Evolutionary conservation across 2,329 filamentous ascomycete species (phyloP).

Genomic region (Sarocladiaceae sp.): DNA sequence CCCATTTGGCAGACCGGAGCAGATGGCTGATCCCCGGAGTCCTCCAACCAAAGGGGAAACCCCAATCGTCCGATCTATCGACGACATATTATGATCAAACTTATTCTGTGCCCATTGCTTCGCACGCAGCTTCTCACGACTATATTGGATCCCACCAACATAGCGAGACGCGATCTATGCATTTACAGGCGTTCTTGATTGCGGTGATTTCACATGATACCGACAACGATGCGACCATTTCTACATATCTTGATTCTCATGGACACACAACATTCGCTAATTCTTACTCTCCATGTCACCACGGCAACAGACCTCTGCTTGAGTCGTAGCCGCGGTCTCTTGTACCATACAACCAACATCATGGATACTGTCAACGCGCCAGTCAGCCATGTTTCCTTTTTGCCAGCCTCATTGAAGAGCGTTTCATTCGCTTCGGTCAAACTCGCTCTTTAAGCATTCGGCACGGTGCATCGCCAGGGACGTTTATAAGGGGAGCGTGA

Average conservation of each 20-base stretch:
- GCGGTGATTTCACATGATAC: background rate
- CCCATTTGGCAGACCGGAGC: constrained; percentile 46
- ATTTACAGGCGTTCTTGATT: constrained; percentile 13
- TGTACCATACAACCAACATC: background rate
- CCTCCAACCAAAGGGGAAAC: constrained; percentile 70
- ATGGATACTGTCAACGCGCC: background rate
- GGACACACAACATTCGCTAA: background rate
- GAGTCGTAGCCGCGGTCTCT: background rate
- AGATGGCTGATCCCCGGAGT: constrained; percentile 64
- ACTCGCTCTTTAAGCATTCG: background rate
- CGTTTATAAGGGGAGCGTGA: too few relatives aligned
- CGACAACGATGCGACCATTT: background rate
- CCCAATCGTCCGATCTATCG: constrained; percentile 73
- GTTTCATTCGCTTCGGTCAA: constrained; percentile 1
- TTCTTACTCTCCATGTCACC: background rate
- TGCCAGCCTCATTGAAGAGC: constrained; percentile 1
- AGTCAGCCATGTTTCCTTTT: background rate
- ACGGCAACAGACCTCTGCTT: too few relatives aligned
- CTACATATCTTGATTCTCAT: background rate
- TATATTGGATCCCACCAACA: background rate
- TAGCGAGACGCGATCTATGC: constrained; percentile 1
- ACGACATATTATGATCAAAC: constrained; percentile 62
- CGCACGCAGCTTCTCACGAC: background rate
- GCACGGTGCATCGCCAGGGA: too few relatives aligned
- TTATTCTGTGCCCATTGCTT: background rate